Evolutionary conservation across 768 basidiomycete species (phyloP), one percentile per base, ranked within the genome.

Genomic region (Tulasnella sp.): DNA sequence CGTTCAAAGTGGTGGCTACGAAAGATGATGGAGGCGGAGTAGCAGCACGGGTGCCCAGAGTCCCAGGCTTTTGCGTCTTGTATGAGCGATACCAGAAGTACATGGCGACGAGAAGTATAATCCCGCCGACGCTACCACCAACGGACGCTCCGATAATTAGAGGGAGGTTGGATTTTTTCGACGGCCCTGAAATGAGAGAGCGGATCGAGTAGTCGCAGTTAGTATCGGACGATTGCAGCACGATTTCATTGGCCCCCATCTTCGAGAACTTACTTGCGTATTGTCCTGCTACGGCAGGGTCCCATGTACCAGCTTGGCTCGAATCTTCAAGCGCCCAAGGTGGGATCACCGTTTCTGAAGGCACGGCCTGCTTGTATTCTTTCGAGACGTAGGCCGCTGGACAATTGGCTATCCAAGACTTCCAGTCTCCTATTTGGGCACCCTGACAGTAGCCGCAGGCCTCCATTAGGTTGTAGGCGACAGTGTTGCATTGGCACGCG

Each of bases 381-480:
- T 12, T 36, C 5, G 15, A 31, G n/a, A 34, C 17, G 64, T 42
- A 68, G 39, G 49, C 25, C 9, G 15, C 2, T 12, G 25, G 42
- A 72, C 76, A 72, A 39, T 71, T 71, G 25, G 12, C 36, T 12
- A 52, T 71, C 76, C 76, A 72, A 31, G n/a, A 29, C 5, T 19
- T 38, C 76, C 76, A 76, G 4, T 39, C 40, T 8, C 39, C 37
- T 4, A 71, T 72, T 9, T 2, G n/a, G 25, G 42, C 68, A 15
- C 52, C 71, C 37, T 76, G 76, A 39, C 76, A 76, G 42, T n/a
- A 40, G 12, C 8, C 37, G 76, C 76, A 76, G 6, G 70, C 76
- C 31, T 71, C 42, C 38, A 76, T 40, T 4, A 76, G 8, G 36
- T 37, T 58, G 29, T 76, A 76, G 14, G 39, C 17, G 34, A 76